Conservation (phyloP, 129 eudicot genomes). For the Daucus carota region DNA sequence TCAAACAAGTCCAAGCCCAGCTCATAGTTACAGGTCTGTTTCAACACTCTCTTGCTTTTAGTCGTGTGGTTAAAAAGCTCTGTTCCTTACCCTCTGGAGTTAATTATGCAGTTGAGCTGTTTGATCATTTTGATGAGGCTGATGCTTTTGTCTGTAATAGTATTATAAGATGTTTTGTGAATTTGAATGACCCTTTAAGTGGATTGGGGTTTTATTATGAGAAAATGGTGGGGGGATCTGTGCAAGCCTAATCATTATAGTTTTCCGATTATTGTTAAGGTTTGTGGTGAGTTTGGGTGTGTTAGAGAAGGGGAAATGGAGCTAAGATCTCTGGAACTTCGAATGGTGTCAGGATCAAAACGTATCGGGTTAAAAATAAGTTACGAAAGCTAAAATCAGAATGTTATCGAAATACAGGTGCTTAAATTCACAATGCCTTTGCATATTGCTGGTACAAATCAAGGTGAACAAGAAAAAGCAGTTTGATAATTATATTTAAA, state of each 20-base stretch:
- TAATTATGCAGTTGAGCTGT: slow-evolving; percentile 31
- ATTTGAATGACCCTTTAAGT: slow-evolving; percentile 19
- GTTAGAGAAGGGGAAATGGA: slow-evolving; percentile 43
- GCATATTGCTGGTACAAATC: no score
- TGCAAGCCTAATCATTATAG: slow-evolving; percentile 44
- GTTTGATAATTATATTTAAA: no score
- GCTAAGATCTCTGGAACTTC: no score
- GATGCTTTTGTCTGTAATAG: slow-evolving; percentile 64
- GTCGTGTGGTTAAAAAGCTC: slow-evolving; percentile 52
- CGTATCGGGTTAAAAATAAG: no score
- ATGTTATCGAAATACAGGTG: no score
- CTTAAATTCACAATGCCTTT: no score
- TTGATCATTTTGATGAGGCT: slow-evolving; percentile 24
- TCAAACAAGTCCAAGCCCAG: slow-evolving; percentile 57
- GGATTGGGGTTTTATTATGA: slow-evolving; percentile 32
- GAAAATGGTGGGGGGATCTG: slow-evolving; percentile 28
- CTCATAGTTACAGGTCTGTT: slow-evolving; percentile 46
- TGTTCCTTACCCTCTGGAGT: slow-evolving; percentile 30
- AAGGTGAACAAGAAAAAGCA: no score
- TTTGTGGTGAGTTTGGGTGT: slow-evolving; percentile 36
- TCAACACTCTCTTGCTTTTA: slow-evolving; percentile 44
- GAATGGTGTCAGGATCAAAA: no score
- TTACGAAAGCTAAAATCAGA: no score
- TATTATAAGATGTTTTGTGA: slow-evolving; percentile 36
- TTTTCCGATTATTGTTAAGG: slow-evolving; percentile 44